Evolutionary conservation across 2,329 filamentous ascomycete species (phyloP).

Genomic region (Diaporthe sp.): DNA sequence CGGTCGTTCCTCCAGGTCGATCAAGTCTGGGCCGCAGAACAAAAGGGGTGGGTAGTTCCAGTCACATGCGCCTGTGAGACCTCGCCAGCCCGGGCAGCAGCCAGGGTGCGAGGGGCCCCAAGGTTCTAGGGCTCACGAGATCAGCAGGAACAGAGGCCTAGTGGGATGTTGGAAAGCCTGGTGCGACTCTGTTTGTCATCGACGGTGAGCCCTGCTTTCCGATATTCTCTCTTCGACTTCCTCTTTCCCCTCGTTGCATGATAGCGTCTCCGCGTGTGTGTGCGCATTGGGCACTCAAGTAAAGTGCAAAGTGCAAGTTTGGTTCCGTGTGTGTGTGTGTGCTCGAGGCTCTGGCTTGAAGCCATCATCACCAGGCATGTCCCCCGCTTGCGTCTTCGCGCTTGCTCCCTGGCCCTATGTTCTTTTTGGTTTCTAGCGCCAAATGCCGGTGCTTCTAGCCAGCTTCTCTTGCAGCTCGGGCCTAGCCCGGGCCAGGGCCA

Average conservation of each 20-base stretch:
- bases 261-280: not conserved
- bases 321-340: not conserved
- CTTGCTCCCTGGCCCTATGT: not conserved
- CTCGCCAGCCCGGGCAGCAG: not conserved
- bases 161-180: not conserved
- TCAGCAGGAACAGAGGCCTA: constrained; percentile 2
- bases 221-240: not conserved
- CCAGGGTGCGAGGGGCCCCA: not conserved
- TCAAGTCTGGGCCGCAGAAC: constrained; percentile 7
- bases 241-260: not conserved
- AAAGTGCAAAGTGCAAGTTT: constrained; percentile 5
- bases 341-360: constrained; percentile 14
- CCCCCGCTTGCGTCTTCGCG: not conserved
- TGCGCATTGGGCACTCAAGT: not conserved
- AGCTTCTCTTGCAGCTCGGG: constrained; percentile 33
- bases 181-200: constrained; percentile 22
- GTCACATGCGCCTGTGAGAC: constrained; percentile 28
- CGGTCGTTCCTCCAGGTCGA: not conserved
- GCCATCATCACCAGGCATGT: constrained; percentile 26
- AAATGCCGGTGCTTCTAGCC: constrained; percentile 27
- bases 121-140: constrained; percentile 19
- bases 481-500: constrained; percentile 4
- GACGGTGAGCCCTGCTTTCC: not conserved
- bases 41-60: not conserved
- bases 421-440: constrained; percentile 26